A percentile compares a stretch with the other conserved stretches of the same genome.
Conservation (phyloP, 2,329 filamentous ascomycete species). For the Amphichorda felina region DNA sequence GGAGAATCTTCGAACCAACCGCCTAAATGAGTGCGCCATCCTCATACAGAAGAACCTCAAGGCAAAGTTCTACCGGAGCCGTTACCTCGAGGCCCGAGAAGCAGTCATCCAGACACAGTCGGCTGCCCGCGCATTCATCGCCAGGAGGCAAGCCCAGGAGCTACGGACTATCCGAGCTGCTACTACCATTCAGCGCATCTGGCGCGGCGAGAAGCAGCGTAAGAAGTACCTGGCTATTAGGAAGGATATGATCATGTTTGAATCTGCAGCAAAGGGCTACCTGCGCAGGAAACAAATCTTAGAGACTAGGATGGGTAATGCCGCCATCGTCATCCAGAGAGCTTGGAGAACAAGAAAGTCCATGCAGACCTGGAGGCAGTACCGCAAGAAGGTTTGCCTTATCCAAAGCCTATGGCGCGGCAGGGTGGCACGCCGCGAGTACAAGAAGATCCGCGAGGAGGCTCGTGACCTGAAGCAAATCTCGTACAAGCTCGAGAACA, state of each 20-base stretch:
- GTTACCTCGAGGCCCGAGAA: constrained; percentile 76
- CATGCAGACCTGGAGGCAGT: constrained; percentile 71
- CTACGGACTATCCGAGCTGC: constrained; percentile 75
- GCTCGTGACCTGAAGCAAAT: constrained; percentile 98
- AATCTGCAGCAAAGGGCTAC: constrained; percentile 86
- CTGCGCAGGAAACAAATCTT: constrained; percentile 83
- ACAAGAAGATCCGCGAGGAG: constrained; percentile 88
- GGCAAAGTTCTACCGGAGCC: constrained; percentile 88
- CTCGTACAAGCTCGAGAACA: constrained; percentile 98
- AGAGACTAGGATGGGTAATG: constrained; percentile 88
- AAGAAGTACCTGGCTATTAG: constrained; percentile 70
- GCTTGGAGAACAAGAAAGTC: constrained; percentile 76
- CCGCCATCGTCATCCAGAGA: constrained; percentile 80
- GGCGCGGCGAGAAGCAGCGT: constrained; percentile 84
- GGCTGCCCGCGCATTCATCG: constrained; percentile 62
- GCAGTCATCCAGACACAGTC: constrained; percentile 75
- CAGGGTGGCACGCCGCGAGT: constrained; percentile 64
- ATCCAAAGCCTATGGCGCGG: constrained; percentile 92
- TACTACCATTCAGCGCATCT: constrained; percentile 88
- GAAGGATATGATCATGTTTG: constrained; percentile 74
- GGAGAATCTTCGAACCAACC: constrained; percentile 82
- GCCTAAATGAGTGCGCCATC: constrained; percentile 85
- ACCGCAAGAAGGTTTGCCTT: constrained; percentile 79
- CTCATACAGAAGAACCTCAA: constrained; percentile 98
- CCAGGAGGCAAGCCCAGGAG: constrained; percentile 67